These are phyloP conservation scores for Mycena capillaripes DNA, from an alignment of 768 basidiomycete species.

Conservation along the genomic window DNA sequence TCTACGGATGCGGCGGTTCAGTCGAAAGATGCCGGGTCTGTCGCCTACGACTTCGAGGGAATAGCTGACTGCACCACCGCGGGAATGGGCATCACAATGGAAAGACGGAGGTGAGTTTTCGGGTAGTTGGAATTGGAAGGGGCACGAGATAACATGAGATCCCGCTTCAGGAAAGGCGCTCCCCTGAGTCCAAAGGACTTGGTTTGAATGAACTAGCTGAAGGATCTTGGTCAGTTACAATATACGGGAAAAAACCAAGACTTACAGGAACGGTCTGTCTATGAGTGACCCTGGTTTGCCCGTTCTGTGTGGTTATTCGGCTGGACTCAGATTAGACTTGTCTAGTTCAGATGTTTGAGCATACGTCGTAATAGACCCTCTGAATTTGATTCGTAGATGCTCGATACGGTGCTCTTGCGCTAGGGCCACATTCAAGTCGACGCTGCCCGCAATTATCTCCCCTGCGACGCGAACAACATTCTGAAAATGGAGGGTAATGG, in stretches of 20 bases:
- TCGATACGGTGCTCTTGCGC: conserved; percentile 18
- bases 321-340: not conserved
- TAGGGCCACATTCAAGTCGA: conserved; percentile 21
- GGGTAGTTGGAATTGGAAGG: conserved; percentile 24
- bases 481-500: conserved; percentile 21
- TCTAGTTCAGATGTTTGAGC: not conserved
- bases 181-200: conserved; percentile 11
- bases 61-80: conserved; percentile 10
- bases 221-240: not conserved
- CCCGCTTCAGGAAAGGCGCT: conserved; percentile 3
- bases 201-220: conserved; percentile 5
- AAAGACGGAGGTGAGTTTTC: conserved; percentile 11
- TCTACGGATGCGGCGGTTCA: conserved; percentile 20
- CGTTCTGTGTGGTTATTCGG: conserved; percentile 4
- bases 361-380: conserved; percentile 13
- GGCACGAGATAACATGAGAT: conserved; percentile 7
- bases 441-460: conserved; percentile 15
- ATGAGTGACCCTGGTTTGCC: conserved; percentile 3
- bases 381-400: conserved; percentile 18
- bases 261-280: conserved; percentile 9
- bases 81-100: conserved; percentile 4
- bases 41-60: conserved; percentile 28
- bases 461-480: conserved; percentile 25
- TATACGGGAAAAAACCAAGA: not conserved
- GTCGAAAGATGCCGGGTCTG: conserved; percentile 15